Percentiles rank a stretch among this genome's conserved stretches.
These are phyloP conservation scores for Ophiostoma angusticollis DNA, from an alignment of 2,329 filamentous ascomycete genomes.

Conservation along the genomic window DNA sequence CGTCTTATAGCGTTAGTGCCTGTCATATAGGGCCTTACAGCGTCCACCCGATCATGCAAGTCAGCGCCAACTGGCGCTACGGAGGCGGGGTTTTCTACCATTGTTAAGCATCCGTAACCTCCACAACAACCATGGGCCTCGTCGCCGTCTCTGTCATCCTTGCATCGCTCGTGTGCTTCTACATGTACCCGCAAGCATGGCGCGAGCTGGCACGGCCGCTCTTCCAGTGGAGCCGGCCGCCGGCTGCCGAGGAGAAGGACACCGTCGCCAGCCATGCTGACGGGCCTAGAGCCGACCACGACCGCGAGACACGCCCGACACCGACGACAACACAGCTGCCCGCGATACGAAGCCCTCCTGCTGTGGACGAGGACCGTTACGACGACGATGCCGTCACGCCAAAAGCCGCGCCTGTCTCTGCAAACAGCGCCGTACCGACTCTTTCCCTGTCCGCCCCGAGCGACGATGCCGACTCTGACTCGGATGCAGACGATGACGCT, in stretches of 20 bases:
- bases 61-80: too few species aligned
- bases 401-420: constrained; percentile 27
- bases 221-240: neutral
- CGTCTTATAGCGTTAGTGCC: too few species aligned
- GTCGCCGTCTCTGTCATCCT: constrained; percentile 50
- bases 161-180: constrained; percentile 44
- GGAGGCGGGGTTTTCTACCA: too few species aligned
- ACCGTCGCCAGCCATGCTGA: too few species aligned
- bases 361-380: constrained; percentile 13
- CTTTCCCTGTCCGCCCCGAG: constrained; percentile 29
- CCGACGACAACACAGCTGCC: constrained; percentile 5
- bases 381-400: constrained; percentile 36
- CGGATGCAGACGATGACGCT: constrained; percentile 19
- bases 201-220: constrained; percentile 19
- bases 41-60: too few species aligned
- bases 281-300: neutral
- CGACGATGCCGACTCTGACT: constrained; percentile 5
- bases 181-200: constrained; percentile 40
- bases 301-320: constrained; percentile 7
- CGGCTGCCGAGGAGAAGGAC: constrained; percentile 7
- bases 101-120: neutral
- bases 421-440: constrained; percentile 25
- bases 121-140: constrained; percentile 33
- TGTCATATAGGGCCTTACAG: too few species aligned
- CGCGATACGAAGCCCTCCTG: too few species aligned